Base-by-base conservation (phyloP, 331 rosid species). In the Cydonia oblonga region DNA sequence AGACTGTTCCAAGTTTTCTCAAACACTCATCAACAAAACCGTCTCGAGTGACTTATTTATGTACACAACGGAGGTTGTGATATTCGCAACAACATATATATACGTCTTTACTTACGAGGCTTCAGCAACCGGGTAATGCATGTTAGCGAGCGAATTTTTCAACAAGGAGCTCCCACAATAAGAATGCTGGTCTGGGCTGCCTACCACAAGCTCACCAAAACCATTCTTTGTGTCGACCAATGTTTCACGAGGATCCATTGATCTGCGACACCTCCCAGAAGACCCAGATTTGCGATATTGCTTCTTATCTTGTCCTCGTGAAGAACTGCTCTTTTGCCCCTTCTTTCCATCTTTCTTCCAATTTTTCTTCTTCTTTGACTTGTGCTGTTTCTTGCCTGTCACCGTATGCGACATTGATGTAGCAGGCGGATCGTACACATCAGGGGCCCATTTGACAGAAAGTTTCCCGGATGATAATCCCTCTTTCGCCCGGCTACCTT, bases 341-440 rank as follows among this genome's bases (percentile, higher is more conserved):
- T 90, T 92, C 86, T 87, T 92, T 54, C 89, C 89, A 78, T 70
- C 74, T 60, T 78, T 87, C 87, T 85, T 79, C 72, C 83, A 66
- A 69, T 79, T 77, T 77, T 87, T 90, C 90, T 80, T 85, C 78
- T 81, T 91, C 81, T 77, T 88, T 7, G 90, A 80, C 82, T 88
- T 95, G 78, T 74, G 91, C 64, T 80, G 96, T 69, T 87, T 95
- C 87, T 88, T 93, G 87, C 71, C 78, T 70, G 78, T 82, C 15
- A 87, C 93, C 1, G 93, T 72, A 64, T 95, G 96, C 0, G 89
- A 72, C 75, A 87, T 18, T 4, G 82, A 83, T 6, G 93, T 89
- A 35, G 85, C 86, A 4, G 66, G 79, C 7, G 97, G 98, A 80
- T 93, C 98, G 73, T 93, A 93, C 49, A 93, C 98, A 57, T 90